Evolutionary conservation across 306 rosid genomes (phyloP).

Genomic region (Ziziphus jujuba): DNA sequence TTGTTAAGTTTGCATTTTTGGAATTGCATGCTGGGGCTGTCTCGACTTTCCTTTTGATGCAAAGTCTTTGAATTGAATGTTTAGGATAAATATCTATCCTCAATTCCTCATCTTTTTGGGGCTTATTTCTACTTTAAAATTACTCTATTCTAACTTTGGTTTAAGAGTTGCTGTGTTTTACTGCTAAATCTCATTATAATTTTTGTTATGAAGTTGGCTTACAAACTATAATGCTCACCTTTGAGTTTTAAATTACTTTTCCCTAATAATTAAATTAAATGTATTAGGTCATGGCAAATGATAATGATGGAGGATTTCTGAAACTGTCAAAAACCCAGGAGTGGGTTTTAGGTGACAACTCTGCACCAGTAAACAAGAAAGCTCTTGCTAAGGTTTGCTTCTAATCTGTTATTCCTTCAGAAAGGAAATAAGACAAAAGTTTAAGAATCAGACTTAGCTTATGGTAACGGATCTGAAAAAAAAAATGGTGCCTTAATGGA

Average conservation of each 20-base stretch:
- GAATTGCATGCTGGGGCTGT: too few species aligned
- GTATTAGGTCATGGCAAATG: conserved; percentile 47
- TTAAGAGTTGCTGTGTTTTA: not conserved
- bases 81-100: not conserved
- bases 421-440: conserved; percentile 8
- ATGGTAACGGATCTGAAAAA: conserved; percentile 3
- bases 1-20: too few species aligned
- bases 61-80: too few species aligned
- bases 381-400: conserved; percentile 56
- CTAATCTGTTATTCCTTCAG: conserved; percentile 3
- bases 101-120: not conserved
- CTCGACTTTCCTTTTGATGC: too few species aligned
- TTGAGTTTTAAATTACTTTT: not conserved
- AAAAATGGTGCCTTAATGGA: not conserved
- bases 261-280: not conserved
- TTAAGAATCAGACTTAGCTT: conserved; percentile 9
- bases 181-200: conserved; percentile 13
- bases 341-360: conserved; percentile 69
- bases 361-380: conserved; percentile 73
- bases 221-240: conserved; percentile 18
- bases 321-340: conserved; percentile 66
- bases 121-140: not conserved
- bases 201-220: not conserved
- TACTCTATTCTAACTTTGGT: conserved; percentile 9
- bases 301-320: conserved; percentile 60